Evolutionary conservation across 1,284 basidiomycete genomes (phyloP), one percentile per base, ranked within the genome.

Genomic region (Ganoderma multipileum): DNA sequence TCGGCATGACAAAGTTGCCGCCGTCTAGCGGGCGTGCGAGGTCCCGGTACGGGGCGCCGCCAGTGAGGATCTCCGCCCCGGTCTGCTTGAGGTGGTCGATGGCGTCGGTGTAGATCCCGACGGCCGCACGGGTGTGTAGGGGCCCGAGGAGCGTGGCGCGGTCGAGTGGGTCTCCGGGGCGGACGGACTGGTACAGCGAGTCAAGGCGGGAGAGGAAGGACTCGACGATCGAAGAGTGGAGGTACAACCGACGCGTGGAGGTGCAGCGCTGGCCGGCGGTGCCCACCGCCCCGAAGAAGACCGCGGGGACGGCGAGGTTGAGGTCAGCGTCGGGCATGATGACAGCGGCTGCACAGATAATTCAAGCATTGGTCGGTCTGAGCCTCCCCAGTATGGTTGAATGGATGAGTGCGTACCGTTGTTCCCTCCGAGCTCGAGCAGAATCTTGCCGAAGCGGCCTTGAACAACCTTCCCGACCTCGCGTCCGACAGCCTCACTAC

Each of bases 201-300:
- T 90, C 84, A 20, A 98, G 88, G 23, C 87, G 87, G 44, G 87
- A 84, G 69, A 97, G 84, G 83, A 98, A 96, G 68, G 88, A 82
- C 42, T 87, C 78, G 0, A 95, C 91, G 73, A 99, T 90, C 68
- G 88, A 82, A 55, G 89, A 89, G 80, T 99, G 97, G 67, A 98
- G 86, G 81, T 95, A 94, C 16, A 98, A 87, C 66, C 97, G 87
- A 64, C 97, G 89, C 0, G 96, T 98, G 26, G 96, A 93, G 0
- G 97, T 98, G 83, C 97, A 99, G 61, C 97, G 88, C 79, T 98
- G 97, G 28, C 97, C 97, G 41, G 95, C 94, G 54, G 97, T 98
- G 55, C 97, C 97, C 61, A 98, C 91, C 33, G 96, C 95, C 42
- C 96, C 95, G 83, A 99, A 98, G 79, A 96, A 95, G 26, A 97